Evolutionary conservation across 305 asterid species (phyloP).

Genomic region (Nicotiana rustica): DNA sequence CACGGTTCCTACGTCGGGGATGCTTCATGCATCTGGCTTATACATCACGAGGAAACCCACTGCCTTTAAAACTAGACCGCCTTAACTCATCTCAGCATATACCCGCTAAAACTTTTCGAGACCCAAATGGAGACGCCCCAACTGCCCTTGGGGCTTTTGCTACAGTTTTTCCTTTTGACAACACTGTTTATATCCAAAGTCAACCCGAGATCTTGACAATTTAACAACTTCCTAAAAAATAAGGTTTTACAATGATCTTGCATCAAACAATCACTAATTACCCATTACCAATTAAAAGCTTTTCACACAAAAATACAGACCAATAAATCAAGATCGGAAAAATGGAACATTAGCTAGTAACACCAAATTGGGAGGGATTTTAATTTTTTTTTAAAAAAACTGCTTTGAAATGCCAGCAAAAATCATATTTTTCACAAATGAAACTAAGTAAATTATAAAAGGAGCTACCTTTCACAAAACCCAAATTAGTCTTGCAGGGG

Average conservation of each 20-base stretch:
- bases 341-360: not conserved
- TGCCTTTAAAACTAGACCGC: not conserved
- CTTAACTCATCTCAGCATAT: not conserved
- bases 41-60: not conserved
- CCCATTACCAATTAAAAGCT: not conserved
- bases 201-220: not conserved
- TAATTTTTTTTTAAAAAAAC: not conserved
- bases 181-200: not conserved
- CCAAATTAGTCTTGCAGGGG: constrained; percentile 29
- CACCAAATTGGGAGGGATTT: not conserved
- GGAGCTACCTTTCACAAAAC: constrained; percentile 11
- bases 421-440: not conserved
- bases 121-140: not conserved
- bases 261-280: not conserved
- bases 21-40: no score
- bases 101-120: not conserved
- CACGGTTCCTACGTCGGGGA: no score
- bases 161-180: not conserved
- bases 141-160: not conserved
- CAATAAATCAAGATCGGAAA: not conserved
- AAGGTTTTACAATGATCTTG: not conserved
- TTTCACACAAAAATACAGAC: not conserved
- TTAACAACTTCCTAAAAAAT: not conserved
- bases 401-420: not conserved
- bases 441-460: constrained; percentile 3